Base-by-base conservation (phyloP, 768 basidiomycete genomes). In the Leccinum obscurum region DNA sequence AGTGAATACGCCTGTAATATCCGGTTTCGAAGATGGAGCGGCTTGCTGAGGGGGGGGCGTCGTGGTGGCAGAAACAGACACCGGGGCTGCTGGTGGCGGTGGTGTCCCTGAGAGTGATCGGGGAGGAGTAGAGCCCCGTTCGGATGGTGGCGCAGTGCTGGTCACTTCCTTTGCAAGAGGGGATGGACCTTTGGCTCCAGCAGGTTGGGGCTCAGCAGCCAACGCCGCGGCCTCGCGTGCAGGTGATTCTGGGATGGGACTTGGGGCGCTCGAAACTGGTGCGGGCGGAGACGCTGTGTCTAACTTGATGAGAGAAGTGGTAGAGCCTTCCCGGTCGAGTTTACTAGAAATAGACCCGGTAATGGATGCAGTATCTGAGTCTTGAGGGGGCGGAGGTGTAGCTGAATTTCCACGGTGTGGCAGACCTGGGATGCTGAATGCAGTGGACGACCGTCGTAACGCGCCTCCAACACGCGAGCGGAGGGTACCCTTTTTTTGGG, bases 171-270 rank as follows among this genome's bases (percentile, higher is more conserved):
- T 76, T 37, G 73, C 69, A 30, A 83, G 75, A 26, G 82, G 81
- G 24, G 85, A 83, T 30, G 77, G 77, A 0, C 73, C 80, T 39
- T 72, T 72, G 24, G 67, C 62, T 14, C 60, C 57, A 9, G 66
- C 58, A 22, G 68, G 64, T 17, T 59, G 60, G 8, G 68, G 64
- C 32, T 75, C 76, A 9, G 74, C 67, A 14, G 72, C 71, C 32
- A 76, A 61, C 3, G 76, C 80, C 14, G 78, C 83, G 9, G 77
- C 81, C 65, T 87, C 85, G 26, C 86, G 80, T 8, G 79, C 80
- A 30, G 88, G 87, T 3, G 86, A 89, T 68, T 91, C 89, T 1
- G 83, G 78, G 59, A 91, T 89, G 3, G 89, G 87, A 61, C 85
- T 87, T 11, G 87, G 86, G 13, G 76, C 68, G 15, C 62, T 68